These are phyloP conservation scores for Kazachstania africana DNA, from an alignment of 805 yeast species.

Conservation along the genomic window DNA sequence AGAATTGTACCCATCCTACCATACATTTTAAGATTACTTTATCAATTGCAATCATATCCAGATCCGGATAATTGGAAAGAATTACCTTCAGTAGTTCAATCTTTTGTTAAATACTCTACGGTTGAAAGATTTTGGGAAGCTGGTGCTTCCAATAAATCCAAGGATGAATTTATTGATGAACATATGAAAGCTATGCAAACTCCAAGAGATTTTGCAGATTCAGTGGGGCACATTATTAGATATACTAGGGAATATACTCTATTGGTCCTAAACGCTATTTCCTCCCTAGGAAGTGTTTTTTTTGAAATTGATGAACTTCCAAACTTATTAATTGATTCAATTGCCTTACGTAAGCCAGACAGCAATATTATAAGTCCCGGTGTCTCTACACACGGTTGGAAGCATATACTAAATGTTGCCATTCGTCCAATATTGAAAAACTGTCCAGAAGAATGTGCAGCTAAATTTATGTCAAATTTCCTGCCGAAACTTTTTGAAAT, in stretches of 20 bases:
- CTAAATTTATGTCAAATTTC: conserved; percentile 60
- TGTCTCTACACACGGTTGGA: conserved; percentile 90
- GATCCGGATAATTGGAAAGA: conserved; percentile 86
- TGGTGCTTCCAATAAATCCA: conserved; percentile 88
- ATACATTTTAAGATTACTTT: conserved; percentile 72
- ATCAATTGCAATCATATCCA: conserved; percentile 89
- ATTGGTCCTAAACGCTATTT: conserved; percentile 76
- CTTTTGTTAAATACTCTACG: conserved; percentile 81
- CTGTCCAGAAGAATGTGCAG: conserved; percentile 66
- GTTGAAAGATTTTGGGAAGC: conserved; percentile 97
- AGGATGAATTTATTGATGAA: conserved; percentile 89
- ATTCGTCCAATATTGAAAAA: conserved; percentile 76
- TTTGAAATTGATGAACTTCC: conserved; percentile 82
- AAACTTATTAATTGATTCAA: conserved; percentile 63
- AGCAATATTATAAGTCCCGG: conserved; percentile 45
- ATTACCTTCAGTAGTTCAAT: conserved; percentile 79
- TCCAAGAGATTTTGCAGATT: conserved; percentile 90
- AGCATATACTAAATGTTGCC: conserved; percentile 87
- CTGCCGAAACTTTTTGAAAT: conserved; percentile 67
- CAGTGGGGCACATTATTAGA: conserved; percentile 90
- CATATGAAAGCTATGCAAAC: conserved; percentile 90
- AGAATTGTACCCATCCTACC: conserved; percentile 86
- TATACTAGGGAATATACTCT: conserved; percentile 95
- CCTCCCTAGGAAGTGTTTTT: conserved; percentile 80
- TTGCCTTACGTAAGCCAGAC: conserved; percentile 56